Conservation (phyloP, 495 filamentous ascomycete species). For the Letharia columbiana region DNA sequence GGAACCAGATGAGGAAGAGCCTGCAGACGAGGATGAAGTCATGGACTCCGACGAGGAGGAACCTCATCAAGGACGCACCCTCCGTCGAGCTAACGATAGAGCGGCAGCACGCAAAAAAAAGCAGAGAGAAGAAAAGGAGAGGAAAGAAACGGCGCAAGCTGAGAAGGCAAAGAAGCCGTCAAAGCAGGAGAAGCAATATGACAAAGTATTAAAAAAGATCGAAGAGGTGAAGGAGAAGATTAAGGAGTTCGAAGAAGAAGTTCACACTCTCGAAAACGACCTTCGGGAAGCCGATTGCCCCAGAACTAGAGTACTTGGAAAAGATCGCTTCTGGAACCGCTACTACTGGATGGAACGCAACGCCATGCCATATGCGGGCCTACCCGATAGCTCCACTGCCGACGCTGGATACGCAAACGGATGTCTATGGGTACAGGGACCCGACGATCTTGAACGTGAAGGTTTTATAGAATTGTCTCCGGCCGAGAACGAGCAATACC, state of each 20-base stretch:
- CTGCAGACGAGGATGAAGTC: slow-evolving; percentile 51
- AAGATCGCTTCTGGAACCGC: slow-evolving; percentile 93
- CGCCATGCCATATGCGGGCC: slow-evolving; percentile 89
- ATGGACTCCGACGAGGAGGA: slow-evolving; percentile 58
- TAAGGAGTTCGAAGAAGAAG: slow-evolving; percentile 71
- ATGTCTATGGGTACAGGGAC: slow-evolving; percentile 91
- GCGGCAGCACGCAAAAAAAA: slow-evolving; percentile 69
- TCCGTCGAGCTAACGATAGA: slow-evolving; percentile 70
- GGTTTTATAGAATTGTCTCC: slow-evolving; percentile 75
- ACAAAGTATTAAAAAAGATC: slow-evolving; percentile 79
- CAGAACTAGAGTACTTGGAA: slow-evolving; percentile 77
- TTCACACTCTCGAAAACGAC: slow-evolving; percentile 77
- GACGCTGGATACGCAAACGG: slow-evolving; percentile 86
- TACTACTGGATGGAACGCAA: slow-evolving; percentile 99
- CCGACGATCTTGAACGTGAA: slow-evolving; percentile 76
- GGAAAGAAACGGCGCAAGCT: slow-evolving; percentile 67
- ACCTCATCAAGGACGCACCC: slow-evolving; percentile 51
- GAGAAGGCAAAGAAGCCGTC: slow-evolving; percentile 75
- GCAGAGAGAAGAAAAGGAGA: slow-evolving; percentile 74
- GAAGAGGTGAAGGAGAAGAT: slow-evolving; percentile 74
- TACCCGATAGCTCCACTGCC: slow-evolving; percentile 81
- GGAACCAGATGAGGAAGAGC: slow-evolving; percentile 48
- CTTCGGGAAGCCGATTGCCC: slow-evolving; percentile 88
- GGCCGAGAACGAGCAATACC: slow-evolving; percentile 51
- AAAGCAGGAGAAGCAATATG: slow-evolving; percentile 76